These are phyloP conservation scores for Eutrema salsugineum DNA, from an alignment of 441 rosid species.

Conservation along the genomic window DNA sequence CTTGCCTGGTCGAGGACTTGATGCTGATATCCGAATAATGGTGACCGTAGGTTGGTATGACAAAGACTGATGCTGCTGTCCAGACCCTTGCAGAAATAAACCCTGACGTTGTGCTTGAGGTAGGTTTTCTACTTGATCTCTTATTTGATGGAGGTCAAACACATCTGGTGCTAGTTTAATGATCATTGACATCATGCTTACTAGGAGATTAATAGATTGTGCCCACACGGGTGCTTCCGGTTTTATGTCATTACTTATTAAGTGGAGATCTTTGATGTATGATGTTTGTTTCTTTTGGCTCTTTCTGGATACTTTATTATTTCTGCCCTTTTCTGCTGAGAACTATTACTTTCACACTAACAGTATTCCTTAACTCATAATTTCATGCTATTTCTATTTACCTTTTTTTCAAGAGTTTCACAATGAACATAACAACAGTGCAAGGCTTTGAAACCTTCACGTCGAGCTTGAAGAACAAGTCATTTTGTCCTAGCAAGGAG, in stretches of 20 bases:
- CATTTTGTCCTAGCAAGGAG: constrained; percentile 64
- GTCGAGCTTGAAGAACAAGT: constrained; percentile 70
- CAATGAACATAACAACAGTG: constrained; percentile 86
- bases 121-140: constrained; percentile 18
- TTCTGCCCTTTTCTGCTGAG: background rate
- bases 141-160: background rate
- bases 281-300: background rate
- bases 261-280: background rate
- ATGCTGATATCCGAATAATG: background rate
- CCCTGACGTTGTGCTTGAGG: constrained; percentile 94
- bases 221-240: background rate
- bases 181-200: background rate
- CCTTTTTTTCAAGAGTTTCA: constrained; percentile 61
- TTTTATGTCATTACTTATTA: background rate
- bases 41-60: constrained; percentile 82
- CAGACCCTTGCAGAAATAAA: constrained; percentile 94
- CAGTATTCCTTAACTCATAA: background rate
- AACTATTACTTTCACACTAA: background rate
- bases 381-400: background rate
- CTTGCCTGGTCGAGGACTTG: background rate
- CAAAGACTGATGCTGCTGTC: constrained; percentile 98
- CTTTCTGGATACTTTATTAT: background rate
- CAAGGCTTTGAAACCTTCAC: constrained; percentile 91
- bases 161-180: background rate
- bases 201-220: background rate